Percentiles rank a stretch among this genome's conserved stretches.
These are phyloP conservation scores for Aspergillus brasiliensis DNA, from an alignment of 2,329 filamentous ascomycete genomes.

Conservation along the genomic window DNA sequence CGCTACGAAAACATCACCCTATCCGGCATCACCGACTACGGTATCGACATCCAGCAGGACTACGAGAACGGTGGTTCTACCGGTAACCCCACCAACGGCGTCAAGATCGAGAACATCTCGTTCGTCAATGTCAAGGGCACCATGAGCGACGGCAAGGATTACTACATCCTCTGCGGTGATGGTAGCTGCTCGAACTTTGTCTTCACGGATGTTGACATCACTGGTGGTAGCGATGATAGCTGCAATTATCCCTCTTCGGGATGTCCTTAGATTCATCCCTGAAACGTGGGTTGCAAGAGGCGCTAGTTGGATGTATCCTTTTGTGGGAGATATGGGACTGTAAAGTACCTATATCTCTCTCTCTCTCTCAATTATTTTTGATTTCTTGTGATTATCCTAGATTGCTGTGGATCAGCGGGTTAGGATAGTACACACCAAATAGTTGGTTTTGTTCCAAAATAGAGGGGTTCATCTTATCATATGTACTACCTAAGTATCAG, in stretches of 20 bases:
- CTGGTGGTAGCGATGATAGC: conserved; percentile 34
- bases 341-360: neutral
- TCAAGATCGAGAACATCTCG: conserved; percentile 38
- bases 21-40: conserved; percentile 49
- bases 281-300: too few relatives aligned
- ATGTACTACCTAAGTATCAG: too few relatives aligned
- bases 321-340: neutral
- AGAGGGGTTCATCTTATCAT: too few relatives aligned
- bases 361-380: neutral
- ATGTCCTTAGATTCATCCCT: conserved; percentile 13
- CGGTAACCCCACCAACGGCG: conserved; percentile 42
- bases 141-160: conserved; percentile 36
- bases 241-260: conserved; percentile 25
- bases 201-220: conserved; percentile 41
- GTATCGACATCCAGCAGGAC: conserved; percentile 57
- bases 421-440: neutral
- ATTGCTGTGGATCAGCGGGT: neutral
- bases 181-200: conserved; percentile 42
- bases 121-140: conserved; percentile 43
- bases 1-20: conserved; percentile 52
- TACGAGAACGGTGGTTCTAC: conserved; percentile 53
- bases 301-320: neutral
- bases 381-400: neutral
- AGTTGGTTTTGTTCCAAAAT: too few relatives aligned
- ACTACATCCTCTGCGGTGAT: conserved; percentile 43